Conservation (phyloP, 768 basidiomycete species). For the Neoboletus brunneissimus region DNA sequence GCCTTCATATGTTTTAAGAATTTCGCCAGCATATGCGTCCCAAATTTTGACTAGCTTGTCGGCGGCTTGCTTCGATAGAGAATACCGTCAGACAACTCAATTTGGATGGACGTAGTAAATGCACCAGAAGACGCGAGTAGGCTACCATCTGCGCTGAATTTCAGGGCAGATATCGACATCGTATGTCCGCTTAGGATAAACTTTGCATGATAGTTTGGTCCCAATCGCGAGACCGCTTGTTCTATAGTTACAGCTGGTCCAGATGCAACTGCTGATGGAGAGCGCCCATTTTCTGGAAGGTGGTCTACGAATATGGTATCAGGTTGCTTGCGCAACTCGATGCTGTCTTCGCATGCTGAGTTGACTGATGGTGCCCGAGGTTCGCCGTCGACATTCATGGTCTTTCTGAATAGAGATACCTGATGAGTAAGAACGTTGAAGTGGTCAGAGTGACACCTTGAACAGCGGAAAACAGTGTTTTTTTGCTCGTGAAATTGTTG, state of each 20-base stretch:
- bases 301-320: conserved; percentile 10
- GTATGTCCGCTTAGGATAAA: conserved; percentile 80
- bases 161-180: conserved; percentile 76
- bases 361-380: neutral
- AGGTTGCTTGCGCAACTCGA: conserved; percentile 4
- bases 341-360: neutral
- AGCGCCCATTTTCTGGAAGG: neutral
- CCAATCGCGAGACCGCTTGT: conserved; percentile 6
- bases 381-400: conserved; percentile 18
- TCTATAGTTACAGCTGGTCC: neutral
- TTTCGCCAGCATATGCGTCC: conserved; percentile 70
- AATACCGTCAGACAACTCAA: conserved; percentile 20
- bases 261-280: neutral
- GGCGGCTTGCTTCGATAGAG: conserved; percentile 59
- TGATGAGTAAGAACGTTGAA: neutral
- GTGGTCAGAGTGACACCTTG: neutral
- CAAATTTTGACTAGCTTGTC: conserved; percentile 83
- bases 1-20: conserved; percentile 68
- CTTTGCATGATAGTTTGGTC: conserved; percentile 55
- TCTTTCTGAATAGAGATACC: neutral
- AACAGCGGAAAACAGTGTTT: too few species aligned
- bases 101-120: conserved; percentile 25
- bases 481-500: neutral
- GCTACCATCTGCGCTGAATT: conserved; percentile 84
- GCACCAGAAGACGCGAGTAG: conserved; percentile 82